A percentile compares a stretch with the other conserved stretches of the same genome.
phyloP scores from a whole-genome alignment of 2,329 filamentous ascomycete species.

The Plectosphaerella plurivora region DNA sequence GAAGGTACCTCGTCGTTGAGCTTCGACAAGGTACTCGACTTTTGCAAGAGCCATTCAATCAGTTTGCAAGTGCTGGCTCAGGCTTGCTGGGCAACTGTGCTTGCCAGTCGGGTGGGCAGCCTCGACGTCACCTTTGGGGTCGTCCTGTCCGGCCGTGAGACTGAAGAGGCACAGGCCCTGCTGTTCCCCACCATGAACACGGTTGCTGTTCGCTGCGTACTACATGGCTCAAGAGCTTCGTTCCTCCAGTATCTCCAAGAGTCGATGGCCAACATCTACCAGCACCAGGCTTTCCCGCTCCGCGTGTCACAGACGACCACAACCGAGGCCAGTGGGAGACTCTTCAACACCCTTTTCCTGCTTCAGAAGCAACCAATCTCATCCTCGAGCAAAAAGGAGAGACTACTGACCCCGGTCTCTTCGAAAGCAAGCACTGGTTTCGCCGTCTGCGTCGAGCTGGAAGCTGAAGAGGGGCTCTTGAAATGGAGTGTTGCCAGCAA shows the following conservation, averaged over 20 bases:
- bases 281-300: slow-evolving; percentile 74
- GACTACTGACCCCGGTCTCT: slow-evolving; percentile 58
- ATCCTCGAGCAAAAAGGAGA: neutral
- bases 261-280: slow-evolving; percentile 59
- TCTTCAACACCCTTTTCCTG: slow-evolving; percentile 56
- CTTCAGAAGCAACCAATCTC: slow-evolving; percentile 35
- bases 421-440: slow-evolving; percentile 71
- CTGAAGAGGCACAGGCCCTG: slow-evolving; percentile 59
- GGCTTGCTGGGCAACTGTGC: slow-evolving; percentile 67
- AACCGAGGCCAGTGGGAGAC: slow-evolving; percentile 24
- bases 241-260: slow-evolving; percentile 73
- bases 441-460: slow-evolving; percentile 77
- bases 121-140: slow-evolving; percentile 80
- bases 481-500: slow-evolving; percentile 72
- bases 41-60: slow-evolving; percentile 64
- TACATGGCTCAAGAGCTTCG: slow-evolving; percentile 62
- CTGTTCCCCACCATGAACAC: slow-evolving; percentile 94
- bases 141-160: slow-evolving; percentile 80
- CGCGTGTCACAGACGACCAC: slow-evolving; percentile 55
- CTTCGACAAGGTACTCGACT: slow-evolving; percentile 28
- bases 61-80: slow-evolving; percentile 75
- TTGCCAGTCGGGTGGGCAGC: slow-evolving; percentile 57
- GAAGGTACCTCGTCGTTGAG: slow-evolving; percentile 26
- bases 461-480: slow-evolving; percentile 47
- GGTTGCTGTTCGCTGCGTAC: slow-evolving; percentile 65